Conservation (phyloP, 129 eudicot species). For the Chrysanthemum makinoi region DNA sequence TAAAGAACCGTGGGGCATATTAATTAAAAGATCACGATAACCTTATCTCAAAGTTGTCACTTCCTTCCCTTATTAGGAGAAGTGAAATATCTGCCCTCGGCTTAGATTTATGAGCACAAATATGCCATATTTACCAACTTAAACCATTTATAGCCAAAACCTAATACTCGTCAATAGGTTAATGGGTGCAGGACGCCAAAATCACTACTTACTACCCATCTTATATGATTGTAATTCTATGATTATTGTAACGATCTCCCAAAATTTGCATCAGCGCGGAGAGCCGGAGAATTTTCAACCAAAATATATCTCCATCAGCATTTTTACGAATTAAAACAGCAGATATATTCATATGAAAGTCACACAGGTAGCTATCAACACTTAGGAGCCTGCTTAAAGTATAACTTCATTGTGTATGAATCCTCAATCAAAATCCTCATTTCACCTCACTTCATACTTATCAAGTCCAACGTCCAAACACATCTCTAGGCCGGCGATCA, state of each 20-base stretch:
- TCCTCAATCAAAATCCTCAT: no score
- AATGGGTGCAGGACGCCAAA: conserved; percentile 3
- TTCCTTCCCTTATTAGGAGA: conserved; percentile 2
- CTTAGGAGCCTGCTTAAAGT: no score
- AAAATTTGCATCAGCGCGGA: neutral
- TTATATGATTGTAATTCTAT: conserved; percentile 4
- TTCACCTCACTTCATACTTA: no score
- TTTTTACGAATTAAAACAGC: no score
- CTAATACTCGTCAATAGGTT: neutral
- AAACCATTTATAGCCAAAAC: conserved; percentile 7
- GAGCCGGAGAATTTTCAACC: no score
- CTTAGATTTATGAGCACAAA: neutral
- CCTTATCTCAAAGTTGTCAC: neutral
- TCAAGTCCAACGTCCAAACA: neutral
- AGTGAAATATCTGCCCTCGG: neutral
- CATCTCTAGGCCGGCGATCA: neutral
- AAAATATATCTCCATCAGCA: no score
- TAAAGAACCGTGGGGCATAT: neutral
- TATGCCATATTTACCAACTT: conserved; percentile 13
- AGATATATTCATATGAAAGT: no score
- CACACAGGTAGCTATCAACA: no score
- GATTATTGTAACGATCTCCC: conserved; percentile 12
- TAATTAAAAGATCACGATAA: neutral
- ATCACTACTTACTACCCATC: neutral
- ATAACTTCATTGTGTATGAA: no score